Percentiles rank a stretch among this genome's conserved stretches.
Evolutionary conservation across 345 rosid species (phyloP).

Genomic region (Nasturtium officinale): DNA sequence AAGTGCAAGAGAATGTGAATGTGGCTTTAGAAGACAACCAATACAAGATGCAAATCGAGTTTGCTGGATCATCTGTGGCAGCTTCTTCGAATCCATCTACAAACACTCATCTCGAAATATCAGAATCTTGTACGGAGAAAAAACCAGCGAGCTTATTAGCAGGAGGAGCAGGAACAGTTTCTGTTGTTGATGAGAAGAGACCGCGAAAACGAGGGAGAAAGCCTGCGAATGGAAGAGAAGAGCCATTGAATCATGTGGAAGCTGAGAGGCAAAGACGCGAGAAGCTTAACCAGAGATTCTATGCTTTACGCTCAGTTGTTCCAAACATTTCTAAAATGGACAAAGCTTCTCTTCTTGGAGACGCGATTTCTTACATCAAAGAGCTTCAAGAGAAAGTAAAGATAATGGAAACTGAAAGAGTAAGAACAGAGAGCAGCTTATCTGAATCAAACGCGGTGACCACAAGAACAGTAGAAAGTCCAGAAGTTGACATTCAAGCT

Average conservation of each 20-base stretch:
- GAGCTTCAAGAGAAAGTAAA: conserved; percentile 91
- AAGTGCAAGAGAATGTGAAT: conserved; percentile 54
- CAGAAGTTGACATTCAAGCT: conserved; percentile 65
- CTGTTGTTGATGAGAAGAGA: conserved; percentile 59
- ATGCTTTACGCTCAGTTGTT: conserved; percentile 88
- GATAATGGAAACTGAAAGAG: conserved; percentile 75
- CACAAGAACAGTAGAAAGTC: conserved; percentile 39
- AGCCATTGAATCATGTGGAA: conserved; percentile 95
- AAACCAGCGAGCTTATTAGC: conserved; percentile 31
- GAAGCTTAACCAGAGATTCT: conserved; percentile 93
- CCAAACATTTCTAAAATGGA: conserved; percentile 99
- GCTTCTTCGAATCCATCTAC: conserved; percentile 61
- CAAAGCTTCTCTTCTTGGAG: conserved; percentile 91
- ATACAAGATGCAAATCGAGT: conserved; percentile 70
- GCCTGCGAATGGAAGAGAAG: conserved; percentile 98
- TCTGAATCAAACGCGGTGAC: conserved; percentile 44
- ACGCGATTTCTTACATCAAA: conserved; percentile 89
- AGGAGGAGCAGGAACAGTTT: conserved; percentile 19
- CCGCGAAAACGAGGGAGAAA: conserved; percentile 94
- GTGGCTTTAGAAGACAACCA: conserved; percentile 53
- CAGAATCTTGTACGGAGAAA: conserved; percentile 71
- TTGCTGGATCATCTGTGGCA: conserved; percentile 46
- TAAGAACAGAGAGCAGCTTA: conserved; percentile 51
- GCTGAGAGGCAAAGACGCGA: conserved; percentile 97
- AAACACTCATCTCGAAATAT: conserved; percentile 57